Evolutionary conservation across 768 basidiomycete species (phyloP), one percentile per base, ranked within the genome.

Genomic region (Rhodocollybia butyracea): DNA sequence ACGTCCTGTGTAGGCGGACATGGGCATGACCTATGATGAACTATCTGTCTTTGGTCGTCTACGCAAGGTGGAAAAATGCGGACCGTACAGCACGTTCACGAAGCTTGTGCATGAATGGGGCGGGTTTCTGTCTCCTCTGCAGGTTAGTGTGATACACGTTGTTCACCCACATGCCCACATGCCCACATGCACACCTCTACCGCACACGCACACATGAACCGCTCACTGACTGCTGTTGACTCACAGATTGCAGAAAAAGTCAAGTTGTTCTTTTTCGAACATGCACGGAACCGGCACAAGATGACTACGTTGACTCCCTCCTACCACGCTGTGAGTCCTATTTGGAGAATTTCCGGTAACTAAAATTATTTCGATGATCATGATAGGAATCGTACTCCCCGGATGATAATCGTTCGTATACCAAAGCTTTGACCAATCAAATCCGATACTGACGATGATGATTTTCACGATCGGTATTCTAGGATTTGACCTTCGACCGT

Each of bases 21-120:
- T 98, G 96, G 96, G 96, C 8, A 98, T 98, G 97, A 97, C 96
- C 0, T 98, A 98, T 65, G 90, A 98, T 61, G 97, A 98, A 62
- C 78, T 99, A 19, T 95, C 93, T 11, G 83, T 93, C 19, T 96
- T 94, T 62, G 97, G 96, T 24, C 79, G 95, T 27, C 78, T 99
- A 24, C 84, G 97, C 51, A 98, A 99, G 72, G 83, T 96, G 38
- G 94, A 97, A 64, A 98, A 98, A 73, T 94, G 93, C 67, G 97
- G 97, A 2, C 96, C 97, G 2, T 98, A 95, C 72, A 91, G 91
- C 76, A 98, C 89, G 76, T 99, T 96, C 67, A 95, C 92, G 31
- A 98, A 98, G 72, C 78, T 99, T 39, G 78, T 94, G 1, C 89
- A 93, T 61, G 91, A 97, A 68, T 98, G 97, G 97, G 94, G 94